Conservation (phyloP, 805 yeast genomes). For the Teunomyces atbi region DNA sequence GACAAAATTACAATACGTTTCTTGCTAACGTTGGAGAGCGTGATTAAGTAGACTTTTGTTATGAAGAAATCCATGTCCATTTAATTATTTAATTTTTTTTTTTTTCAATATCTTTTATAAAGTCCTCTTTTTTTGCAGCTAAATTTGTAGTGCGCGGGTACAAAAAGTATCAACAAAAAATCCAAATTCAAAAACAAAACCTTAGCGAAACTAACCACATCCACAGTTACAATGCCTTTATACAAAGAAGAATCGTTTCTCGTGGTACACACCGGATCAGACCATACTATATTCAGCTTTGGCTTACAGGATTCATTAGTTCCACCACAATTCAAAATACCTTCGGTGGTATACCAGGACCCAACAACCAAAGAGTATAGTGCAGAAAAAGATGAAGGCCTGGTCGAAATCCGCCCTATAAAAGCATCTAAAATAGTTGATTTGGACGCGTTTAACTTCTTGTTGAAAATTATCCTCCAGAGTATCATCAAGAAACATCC, state of each 20-base stretch:
- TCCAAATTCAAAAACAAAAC: not conserved
- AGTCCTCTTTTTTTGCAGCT: not conserved
- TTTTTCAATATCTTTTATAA: too few species aligned
- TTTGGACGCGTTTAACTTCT: constrained; percentile 65
- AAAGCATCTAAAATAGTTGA: constrained; percentile 62
- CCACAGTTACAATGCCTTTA: constrained; percentile 33
- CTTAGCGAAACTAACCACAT: not conserved
- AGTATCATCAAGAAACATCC: constrained; percentile 39
- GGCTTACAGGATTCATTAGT: constrained; percentile 75
- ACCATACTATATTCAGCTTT: constrained; percentile 68
- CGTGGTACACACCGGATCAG: constrained; percentile 79
- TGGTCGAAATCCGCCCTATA: constrained; percentile 59
- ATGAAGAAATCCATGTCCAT: not conserved
- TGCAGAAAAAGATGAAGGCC: constrained; percentile 31
- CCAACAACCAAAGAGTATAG: constrained; percentile 35
- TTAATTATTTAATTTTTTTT: not conserved
- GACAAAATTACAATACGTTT: constrained; percentile 38
- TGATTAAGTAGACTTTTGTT: constrained; percentile 1
- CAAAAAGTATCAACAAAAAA: not conserved
- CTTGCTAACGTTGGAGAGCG: constrained; percentile 26
- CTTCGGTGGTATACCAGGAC: constrained; percentile 68
- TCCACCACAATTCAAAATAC: constrained; percentile 73
- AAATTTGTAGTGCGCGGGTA: not conserved
- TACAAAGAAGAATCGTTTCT: constrained; percentile 45
- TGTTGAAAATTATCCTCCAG: constrained; percentile 47